Percentiles rank a stretch among this genome's conserved stretches.
These are phyloP conservation scores for Platismatia glauca DNA, from an alignment of 495 filamentous ascomycete genomes.

Conservation along the genomic window DNA sequence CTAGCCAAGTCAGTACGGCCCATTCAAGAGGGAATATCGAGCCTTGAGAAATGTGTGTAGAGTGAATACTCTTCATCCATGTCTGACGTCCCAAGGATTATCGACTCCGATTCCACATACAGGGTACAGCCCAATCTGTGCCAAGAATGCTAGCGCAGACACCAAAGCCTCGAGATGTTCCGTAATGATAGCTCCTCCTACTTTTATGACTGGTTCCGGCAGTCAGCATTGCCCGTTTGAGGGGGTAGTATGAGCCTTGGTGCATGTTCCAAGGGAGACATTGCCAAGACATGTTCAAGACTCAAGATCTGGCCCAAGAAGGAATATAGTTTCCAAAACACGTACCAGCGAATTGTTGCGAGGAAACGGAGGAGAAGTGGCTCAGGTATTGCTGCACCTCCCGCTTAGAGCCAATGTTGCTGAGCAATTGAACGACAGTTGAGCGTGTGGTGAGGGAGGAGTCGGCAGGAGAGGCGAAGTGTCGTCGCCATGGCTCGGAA, in stretches of 20 bases:
- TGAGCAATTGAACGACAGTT: conserved; percentile 87
- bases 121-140: conserved; percentile 91
- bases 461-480: conserved; percentile 41
- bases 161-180: conserved; percentile 88
- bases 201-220: conserved; percentile 72
- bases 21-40: neutral
- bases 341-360: conserved; percentile 69
- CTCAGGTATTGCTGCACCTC: conserved; percentile 98
- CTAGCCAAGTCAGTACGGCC: neutral
- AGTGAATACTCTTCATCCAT: neutral
- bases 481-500: conserved; percentile 24
- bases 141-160: conserved; percentile 80
- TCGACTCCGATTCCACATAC: neutral
- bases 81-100: neutral
- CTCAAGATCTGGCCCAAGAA: neutral
- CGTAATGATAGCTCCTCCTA: conserved; percentile 93
- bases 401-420: conserved; percentile 92
- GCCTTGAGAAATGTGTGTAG: neutral
- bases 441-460: conserved; percentile 57
- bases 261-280: neutral
- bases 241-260: neutral
- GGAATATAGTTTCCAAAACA: neutral
- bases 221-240: neutral
- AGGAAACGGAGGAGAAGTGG: conserved; percentile 94
- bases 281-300: neutral